Evolutionary conservation across 768 basidiomycete species (phyloP), one percentile per base, ranked within the genome.

Genomic region (Nevesoporus exiguus): DNA sequence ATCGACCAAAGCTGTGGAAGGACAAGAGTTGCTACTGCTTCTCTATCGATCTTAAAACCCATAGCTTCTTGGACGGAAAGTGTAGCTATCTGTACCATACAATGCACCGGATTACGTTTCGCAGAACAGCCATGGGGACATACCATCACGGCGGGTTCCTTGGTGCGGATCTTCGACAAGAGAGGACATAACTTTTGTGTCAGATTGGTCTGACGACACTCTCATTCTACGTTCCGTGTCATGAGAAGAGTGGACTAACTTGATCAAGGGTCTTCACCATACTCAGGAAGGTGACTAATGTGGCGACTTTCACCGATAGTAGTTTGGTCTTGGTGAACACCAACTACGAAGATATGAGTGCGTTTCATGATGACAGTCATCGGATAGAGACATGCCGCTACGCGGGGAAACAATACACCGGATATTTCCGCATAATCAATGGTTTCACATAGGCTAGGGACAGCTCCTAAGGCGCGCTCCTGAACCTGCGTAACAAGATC

Each of bases 391-490:
- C 89, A 59, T 70, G 93, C 92, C n/a, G 93, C 93, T 53, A 97
- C 91, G 34, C 90, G 88, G 44, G 93, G 93, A 66, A 97, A 93
- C 37, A 97, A 71, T 3, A 94, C 86, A 13, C 86, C 82, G 62
- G 94, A 93, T 13, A 98, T 90, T 71, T 97, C 93, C 4, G 91
- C 90, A 66, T 97, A 98, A 70, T 98, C 95, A 44, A 98, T 88
- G 13, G 84, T 86, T 61, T 98, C 95, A 67, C 94, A 97, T 1
- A 99, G 76, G 47, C 82, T 83, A 3, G 96, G 96, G 2, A 98
- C 89, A 24, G 74, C 76, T 57, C 84, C 84, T 40, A 99, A 73
- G 4, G 92, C 96, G 56, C 86, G 84, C 71, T 98, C 96, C 78
- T 97, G 93, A 11, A 98, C 90, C 88, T 91, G 39, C 17, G n/a